These are phyloP conservation scores for Artemisia argyi DNA, from an alignment of 129 eudicot species.

Conservation along the genomic window DNA sequence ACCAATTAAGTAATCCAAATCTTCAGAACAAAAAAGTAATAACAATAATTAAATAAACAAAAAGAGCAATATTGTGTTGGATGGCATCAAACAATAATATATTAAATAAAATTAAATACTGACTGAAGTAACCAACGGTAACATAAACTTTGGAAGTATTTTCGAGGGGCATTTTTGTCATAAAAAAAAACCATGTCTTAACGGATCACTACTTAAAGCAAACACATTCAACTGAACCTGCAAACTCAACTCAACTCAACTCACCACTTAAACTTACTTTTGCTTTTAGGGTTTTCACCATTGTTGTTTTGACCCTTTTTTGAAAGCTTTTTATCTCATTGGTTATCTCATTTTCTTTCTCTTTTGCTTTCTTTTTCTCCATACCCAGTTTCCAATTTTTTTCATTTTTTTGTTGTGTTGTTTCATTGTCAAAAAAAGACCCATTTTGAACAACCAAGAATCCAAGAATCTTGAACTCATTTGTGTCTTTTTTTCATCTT, in stretches of 20 bases:
- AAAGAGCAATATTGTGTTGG: conserved; percentile 2
- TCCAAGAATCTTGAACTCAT: conserved; percentile 22
- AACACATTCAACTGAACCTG: conserved; percentile 28
- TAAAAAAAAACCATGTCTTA: conserved; percentile 38
- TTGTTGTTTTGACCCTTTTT: conserved; percentile 24
- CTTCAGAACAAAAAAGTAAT: neutral
- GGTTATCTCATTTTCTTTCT: conserved; percentile 15
- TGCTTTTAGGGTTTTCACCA: conserved; percentile 43
- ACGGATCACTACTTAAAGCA: conserved; percentile 59
- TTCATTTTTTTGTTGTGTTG: conserved; percentile 19
- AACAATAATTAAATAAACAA: neutral
- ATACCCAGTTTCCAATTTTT: conserved; percentile 2
- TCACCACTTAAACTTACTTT: conserved; percentile 38
- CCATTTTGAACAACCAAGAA: conserved; percentile 38
- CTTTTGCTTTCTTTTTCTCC: conserved; percentile 16
- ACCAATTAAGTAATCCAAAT: neutral
- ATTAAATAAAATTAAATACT: conserved; percentile 20
- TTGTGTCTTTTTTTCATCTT: neutral
- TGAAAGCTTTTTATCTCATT: conserved; percentile 36
- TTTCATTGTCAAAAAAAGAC: conserved; percentile 3
- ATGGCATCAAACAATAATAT: conserved; percentile 7
- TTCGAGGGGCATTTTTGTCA: conserved; percentile 65
- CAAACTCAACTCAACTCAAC: conserved; percentile 22
- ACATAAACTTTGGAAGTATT: conserved; percentile 82
- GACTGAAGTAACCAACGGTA: conserved; percentile 66